Evolutionary conservation across 805 yeast genomes (phyloP).

Genomic region (Nematodospora valgi): DNA sequence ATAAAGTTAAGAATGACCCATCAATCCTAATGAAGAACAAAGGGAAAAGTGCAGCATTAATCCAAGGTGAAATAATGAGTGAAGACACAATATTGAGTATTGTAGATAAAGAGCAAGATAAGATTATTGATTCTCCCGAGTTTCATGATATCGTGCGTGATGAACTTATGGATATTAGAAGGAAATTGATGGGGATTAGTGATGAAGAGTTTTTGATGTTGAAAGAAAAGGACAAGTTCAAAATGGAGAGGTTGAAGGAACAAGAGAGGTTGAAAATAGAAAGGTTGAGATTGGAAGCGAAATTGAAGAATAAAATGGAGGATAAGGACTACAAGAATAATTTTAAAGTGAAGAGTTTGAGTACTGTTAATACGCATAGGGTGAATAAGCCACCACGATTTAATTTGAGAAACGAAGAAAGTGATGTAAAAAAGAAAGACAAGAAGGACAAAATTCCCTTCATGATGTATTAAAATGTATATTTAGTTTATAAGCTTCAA

Average conservation of each 20-base stretch:
- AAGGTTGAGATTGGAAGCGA: conserved; percentile 7
- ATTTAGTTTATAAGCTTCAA: too few relatives aligned
- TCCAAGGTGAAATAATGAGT: conserved; percentile 48
- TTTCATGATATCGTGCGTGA: conserved; percentile 29
- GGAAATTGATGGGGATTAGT: conserved; percentile 30
- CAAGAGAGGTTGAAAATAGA: conserved; percentile 9
- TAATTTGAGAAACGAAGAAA: conserved; percentile 12
- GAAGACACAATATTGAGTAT: conserved; percentile 25
- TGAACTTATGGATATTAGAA: conserved; percentile 32
- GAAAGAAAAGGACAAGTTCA: conserved; percentile 11
- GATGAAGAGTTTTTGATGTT: conserved; percentile 32
- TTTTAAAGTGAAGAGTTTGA: conserved; percentile 23
- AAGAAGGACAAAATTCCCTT: conserved; percentile 12
- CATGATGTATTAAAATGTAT: conserved; percentile 20
- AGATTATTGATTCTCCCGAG: conserved; percentile 39
- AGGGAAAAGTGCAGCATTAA: conserved; percentile 49
- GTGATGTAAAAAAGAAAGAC: conserved; percentile 1
- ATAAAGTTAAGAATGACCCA: conserved; percentile 47
- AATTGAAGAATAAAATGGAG: conserved; percentile 9
- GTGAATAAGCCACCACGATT: conserved; percentile 32
- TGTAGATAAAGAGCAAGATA: conserved; percentile 43
- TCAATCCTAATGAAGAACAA: conserved; percentile 44
- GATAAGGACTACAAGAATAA: conserved; percentile 22
- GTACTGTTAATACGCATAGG: conserved; percentile 15
- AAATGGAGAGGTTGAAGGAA: conserved; percentile 11